These are phyloP conservation scores for Tagetes erecta DNA, from an alignment of 129 eudicot genomes.

Conservation along the genomic window DNA sequence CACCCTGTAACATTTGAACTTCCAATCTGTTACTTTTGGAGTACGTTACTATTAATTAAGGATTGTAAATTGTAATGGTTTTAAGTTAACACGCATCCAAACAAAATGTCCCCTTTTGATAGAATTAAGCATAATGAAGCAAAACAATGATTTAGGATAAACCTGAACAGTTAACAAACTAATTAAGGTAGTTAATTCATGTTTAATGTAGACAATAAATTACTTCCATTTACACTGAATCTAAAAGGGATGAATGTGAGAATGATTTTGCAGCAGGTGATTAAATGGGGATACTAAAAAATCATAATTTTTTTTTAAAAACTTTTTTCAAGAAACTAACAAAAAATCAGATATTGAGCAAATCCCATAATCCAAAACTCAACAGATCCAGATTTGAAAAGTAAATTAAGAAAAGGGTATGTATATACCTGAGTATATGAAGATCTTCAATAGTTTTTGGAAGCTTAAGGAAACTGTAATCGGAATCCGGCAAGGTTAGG, in stretches of 20 bases:
- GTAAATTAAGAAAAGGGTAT: neutral
- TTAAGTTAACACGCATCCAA: neutral
- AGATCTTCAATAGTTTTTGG: conserved; percentile 82
- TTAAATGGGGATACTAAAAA: no score
- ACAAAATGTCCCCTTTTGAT: neutral
- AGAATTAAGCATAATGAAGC: conserved; percentile 4
- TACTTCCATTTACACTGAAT: neutral
- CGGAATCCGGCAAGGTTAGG: conserved; percentile 83
- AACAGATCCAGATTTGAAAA: conserved; percentile 23
- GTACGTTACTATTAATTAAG: no score
- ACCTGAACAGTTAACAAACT: neutral
- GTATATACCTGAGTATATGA: conserved; percentile 66
- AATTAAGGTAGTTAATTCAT: neutral
- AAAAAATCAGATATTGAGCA: conserved; percentile 13
- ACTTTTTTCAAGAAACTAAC: neutral
- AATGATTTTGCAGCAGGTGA: neutral
- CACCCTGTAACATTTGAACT: no score
- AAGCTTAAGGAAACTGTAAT: conserved; percentile 90
- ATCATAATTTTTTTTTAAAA: no score
- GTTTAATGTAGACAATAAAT: neutral
- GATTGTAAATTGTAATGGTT: neutral
- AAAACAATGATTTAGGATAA: neutral
- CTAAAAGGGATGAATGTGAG: neutral
- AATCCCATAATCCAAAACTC: conserved; percentile 22
- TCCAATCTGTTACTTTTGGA: no score